A percentile compares a stretch with the other conserved stretches of the same genome.
These are phyloP conservation scores for Thymus quinquecostatus DNA, from an alignment of 257 asterid genomes.

Conservation along the genomic window DNA sequence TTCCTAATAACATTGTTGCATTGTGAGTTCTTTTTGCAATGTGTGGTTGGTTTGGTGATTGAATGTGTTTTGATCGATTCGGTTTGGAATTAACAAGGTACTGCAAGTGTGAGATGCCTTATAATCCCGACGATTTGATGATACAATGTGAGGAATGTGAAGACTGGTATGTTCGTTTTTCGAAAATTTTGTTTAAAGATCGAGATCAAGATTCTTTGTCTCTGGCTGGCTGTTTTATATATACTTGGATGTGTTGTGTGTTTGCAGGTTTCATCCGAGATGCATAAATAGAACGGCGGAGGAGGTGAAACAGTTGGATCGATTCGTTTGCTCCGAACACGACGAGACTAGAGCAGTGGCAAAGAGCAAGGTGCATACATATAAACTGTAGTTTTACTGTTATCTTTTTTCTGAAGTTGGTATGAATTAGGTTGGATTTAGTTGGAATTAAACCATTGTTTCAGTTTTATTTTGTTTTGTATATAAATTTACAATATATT, in stretches of 20 bases:
- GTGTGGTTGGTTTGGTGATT: not conserved
- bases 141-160: conserved; percentile 73
- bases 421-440: not conserved
- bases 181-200: not conserved
- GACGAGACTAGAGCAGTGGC: conserved; percentile 31
- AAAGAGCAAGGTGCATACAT: conserved; percentile 42
- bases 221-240: no score
- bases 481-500: no score
- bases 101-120: conserved; percentile 81
- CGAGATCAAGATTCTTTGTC: no score
- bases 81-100: conserved; percentile 37
- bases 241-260: not conserved
- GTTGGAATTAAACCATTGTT: not conserved
- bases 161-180: conserved; percentile 54
- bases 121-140: conserved; percentile 77
- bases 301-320: conserved; percentile 49
- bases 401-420: no score
- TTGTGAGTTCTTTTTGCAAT: conserved; percentile 46
- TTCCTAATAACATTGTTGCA: conserved; percentile 50
- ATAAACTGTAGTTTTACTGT: no score
- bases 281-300: conserved; percentile 60
- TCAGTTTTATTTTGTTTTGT: not conserved
- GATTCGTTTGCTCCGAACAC: conserved; percentile 61
- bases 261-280: conserved; percentile 71
- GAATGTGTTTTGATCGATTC: no score